Evolutionary conservation across 2,329 filamentous ascomycete genomes (phyloP), one percentile per base, ranked within the genome.

Genomic region (Trichophyton verrucosum): DNA sequence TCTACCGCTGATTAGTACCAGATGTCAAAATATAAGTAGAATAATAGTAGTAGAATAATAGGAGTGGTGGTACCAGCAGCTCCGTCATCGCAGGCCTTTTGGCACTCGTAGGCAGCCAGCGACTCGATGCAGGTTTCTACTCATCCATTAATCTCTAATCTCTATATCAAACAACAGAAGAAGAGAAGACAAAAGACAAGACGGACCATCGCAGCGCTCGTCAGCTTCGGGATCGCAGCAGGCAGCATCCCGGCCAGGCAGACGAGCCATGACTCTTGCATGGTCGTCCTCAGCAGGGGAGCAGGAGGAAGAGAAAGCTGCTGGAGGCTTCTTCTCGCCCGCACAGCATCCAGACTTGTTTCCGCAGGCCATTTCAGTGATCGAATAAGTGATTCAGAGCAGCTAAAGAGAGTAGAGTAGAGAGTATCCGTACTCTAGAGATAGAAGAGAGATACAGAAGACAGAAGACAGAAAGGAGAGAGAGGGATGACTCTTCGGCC

Each of bases 101-200:
- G 17, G 7, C 55, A 57, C 55, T 57, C 55, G 7, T 40, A 40
- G 5, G 55, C 55, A 15, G 55, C 55, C n/a, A 57, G 9, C 15
- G 55, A 40, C 38, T 57, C 20, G 55, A 57, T 57, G 55, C 55
- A 57, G 2, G 33, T 44, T n/a, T 57, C 55, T 57, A 40, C 20
- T 6, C 27, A 20, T 20, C 20, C 20, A 20, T 20, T 20, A 20
- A 20, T 20, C 20, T 20, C 20, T 30, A 30, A 30, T 30, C 27
- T 30, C 27, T 30, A 30, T 30, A 1, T 1, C 4, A 6, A 27
- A 6, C 5, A 27, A 6, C 5, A 6, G 6, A 6, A 27, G 24
- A 27, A 27, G 24, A 27, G 4, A 27, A 27, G 24, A 27, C 7
- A 13, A 56, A 9, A 36, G n/a, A 27, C n/a, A 20, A 20, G 20